Conservation (phyloP, 805 yeast species). For the Nakazawaea pomicola region DNA sequence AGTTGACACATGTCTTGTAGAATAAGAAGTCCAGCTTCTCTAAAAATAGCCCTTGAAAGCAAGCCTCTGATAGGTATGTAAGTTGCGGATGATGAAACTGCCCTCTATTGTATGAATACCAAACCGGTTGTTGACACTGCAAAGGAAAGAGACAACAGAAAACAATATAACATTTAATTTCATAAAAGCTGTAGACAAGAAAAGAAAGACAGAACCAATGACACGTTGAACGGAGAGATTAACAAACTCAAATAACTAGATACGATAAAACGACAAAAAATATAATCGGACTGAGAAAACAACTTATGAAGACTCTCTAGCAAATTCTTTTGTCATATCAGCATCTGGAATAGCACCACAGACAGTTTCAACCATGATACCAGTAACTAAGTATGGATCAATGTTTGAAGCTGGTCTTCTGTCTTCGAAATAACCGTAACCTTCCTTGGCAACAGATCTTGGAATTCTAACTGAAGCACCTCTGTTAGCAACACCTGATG, state of each 20-base stretch:
- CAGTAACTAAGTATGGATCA: constrained; percentile 97
- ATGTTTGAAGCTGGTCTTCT: constrained; percentile 99
- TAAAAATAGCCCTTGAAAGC: too few relatives aligned
- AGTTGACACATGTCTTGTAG: too few relatives aligned
- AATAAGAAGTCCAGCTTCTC: too few relatives aligned
- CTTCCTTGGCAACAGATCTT: constrained; percentile 97
- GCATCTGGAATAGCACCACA: constrained; percentile 94
- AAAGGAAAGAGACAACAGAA: too few relatives aligned
- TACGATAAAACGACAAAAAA: neutral
- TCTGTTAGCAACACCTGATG: constrained; percentile 99
- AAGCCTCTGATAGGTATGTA: too few relatives aligned
- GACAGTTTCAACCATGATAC: constrained; percentile 95
- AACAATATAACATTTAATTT: neutral
- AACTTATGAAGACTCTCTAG: constrained; percentile 54
- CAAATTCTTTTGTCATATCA: constrained; percentile 87
- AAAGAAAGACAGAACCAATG: neutral
- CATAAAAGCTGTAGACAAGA: neutral
- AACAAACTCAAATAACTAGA: neutral
- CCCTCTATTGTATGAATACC: too few relatives aligned
- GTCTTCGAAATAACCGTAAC: constrained; percentile 98
- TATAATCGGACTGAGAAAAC: neutral
- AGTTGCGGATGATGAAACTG: too few relatives aligned
- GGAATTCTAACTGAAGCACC: constrained; percentile 99
- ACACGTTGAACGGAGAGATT: too few relatives aligned
- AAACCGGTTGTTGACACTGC: too few relatives aligned